Evolutionary conservation across 2,329 filamentous ascomycete genomes (phyloP).

Genomic region (Paracoccidioides lutzii): DNA sequence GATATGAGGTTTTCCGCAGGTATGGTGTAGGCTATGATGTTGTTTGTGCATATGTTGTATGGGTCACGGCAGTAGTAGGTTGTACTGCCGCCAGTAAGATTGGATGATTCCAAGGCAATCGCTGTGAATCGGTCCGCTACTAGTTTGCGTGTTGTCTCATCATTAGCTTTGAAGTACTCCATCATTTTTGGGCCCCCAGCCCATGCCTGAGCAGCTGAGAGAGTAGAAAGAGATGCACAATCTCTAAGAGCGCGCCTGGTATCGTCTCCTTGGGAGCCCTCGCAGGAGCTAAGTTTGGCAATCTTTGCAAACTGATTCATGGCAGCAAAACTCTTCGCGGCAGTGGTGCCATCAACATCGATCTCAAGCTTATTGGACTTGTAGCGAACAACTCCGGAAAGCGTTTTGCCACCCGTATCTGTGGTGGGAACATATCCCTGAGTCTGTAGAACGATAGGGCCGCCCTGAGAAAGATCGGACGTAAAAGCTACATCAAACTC

Average conservation of each 20-base stretch:
- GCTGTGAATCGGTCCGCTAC: constrained; percentile 42
- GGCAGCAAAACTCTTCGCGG: constrained; percentile 38
- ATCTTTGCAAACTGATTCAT: constrained; percentile 35
- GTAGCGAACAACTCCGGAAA: constrained; percentile 45
- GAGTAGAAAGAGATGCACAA: constrained; percentile 41
- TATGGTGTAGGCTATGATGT: constrained; percentile 50
- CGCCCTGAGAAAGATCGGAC: constrained; percentile 34
- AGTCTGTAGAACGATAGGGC: constrained; percentile 44
- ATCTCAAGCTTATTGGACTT: constrained; percentile 47
- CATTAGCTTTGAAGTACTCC: constrained; percentile 53
- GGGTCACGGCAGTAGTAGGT: constrained; percentile 48
- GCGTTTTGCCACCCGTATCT: constrained; percentile 37
- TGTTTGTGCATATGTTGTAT: constrained; percentile 38
- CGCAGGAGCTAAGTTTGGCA: constrained; percentile 42
- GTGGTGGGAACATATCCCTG: constrained; percentile 46
- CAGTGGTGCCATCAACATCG: constrained; percentile 43
- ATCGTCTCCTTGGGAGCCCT: constrained; percentile 32
- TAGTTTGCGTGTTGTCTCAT: constrained; percentile 31
- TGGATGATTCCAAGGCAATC: constrained; percentile 44
- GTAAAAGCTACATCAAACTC: constrained; percentile 26
- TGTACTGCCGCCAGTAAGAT: constrained; percentile 36
- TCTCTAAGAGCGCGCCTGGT: constrained; percentile 42
- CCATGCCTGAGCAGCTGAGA: constrained; percentile 42
- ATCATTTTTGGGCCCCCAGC: constrained; percentile 39
- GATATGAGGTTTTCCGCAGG: constrained; percentile 43